Conservation (phyloP, 805 yeast species). For the Spathaspora hagerdaliae region DNA sequence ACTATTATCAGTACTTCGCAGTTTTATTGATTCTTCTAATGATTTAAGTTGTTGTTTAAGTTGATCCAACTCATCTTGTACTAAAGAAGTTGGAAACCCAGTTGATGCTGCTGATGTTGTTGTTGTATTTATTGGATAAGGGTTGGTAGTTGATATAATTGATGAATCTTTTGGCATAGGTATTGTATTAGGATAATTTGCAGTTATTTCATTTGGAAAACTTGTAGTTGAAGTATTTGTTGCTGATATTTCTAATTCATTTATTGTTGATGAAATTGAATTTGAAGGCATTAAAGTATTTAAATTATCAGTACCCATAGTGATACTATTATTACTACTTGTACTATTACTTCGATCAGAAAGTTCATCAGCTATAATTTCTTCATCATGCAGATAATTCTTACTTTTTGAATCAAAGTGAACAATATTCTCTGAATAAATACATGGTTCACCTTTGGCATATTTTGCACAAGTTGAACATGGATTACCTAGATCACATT, state of each 20-base stretch:
- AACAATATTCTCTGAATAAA: constrained; percentile 4
- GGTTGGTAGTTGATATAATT: too few species aligned
- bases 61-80: constrained; percentile 10
- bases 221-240: not conserved
- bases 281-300: not conserved
- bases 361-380: constrained; percentile 3
- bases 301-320: not conserved
- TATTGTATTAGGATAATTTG: not conserved
- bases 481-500: constrained; percentile 34
- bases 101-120: not conserved
- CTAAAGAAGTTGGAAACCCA: not conserved
- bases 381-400: not conserved
- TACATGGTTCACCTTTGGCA: constrained; percentile 23
- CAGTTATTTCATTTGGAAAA: constrained; percentile 3
- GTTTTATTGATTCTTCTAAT: constrained; percentile 10
- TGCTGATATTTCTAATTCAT: too few species aligned
- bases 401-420: not conserved
- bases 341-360: not conserved
- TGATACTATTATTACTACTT: not conserved
- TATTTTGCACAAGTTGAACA: constrained; percentile 33
- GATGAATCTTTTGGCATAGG: not conserved
- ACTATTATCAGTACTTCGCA: not conserved
- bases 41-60: constrained; percentile 11
- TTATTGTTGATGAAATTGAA: not conserved
- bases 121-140: not conserved